These are phyloP conservation scores for Mrakia hoshinonis DNA, from an alignment of 768 basidiomycete genomes.

Conservation along the genomic window DNA sequence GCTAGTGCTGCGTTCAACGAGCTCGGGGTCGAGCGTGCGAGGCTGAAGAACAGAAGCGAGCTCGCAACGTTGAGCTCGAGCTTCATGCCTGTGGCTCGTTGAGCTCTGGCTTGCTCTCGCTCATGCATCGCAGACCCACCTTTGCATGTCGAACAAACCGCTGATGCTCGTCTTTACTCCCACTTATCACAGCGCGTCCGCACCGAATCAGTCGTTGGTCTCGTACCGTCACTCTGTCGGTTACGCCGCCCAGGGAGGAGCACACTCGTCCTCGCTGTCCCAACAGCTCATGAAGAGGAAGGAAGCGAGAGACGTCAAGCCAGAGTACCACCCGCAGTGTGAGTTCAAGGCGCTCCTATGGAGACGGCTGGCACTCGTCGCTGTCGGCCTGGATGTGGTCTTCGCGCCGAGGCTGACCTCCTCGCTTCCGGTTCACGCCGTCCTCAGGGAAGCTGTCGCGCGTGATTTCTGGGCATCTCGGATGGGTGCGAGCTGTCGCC, in stretches of 20 bases:
- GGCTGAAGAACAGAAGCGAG: too few species aligned
- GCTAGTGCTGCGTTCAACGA: too few species aligned
- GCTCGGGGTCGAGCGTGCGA: too few species aligned
- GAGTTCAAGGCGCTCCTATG: slow-evolving; percentile 21
- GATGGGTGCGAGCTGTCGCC: slow-evolving; percentile 92
- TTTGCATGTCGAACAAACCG: too few species aligned
- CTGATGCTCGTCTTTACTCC: too few species aligned
- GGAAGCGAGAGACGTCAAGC: slow-evolving; percentile 86
- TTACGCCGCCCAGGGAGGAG: slow-evolving; percentile 41
- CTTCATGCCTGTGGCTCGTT: too few species aligned
- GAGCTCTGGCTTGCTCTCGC: too few species aligned
- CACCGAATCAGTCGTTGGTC: slow-evolving; percentile 34
- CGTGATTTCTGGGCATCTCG: slow-evolving; percentile 94
- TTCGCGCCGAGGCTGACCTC: not conserved
- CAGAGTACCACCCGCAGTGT: slow-evolving; percentile 83
- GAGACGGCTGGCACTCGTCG: not conserved
- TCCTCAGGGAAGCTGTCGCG: slow-evolving; percentile 71
- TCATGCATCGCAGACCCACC: too few species aligned
- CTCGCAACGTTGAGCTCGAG: too few species aligned
- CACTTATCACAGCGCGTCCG: not conserved
- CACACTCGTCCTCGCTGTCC: slow-evolving; percentile 51
- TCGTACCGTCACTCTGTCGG: slow-evolving; percentile 41
- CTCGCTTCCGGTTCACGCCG: not conserved
- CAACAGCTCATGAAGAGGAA: slow-evolving; percentile 86
- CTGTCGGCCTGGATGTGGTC: not conserved